phyloP scores from a whole-genome alignment of 2,329 filamentous ascomycete genomes.

The Neofusicoccum kwambonambiense region DNA sequence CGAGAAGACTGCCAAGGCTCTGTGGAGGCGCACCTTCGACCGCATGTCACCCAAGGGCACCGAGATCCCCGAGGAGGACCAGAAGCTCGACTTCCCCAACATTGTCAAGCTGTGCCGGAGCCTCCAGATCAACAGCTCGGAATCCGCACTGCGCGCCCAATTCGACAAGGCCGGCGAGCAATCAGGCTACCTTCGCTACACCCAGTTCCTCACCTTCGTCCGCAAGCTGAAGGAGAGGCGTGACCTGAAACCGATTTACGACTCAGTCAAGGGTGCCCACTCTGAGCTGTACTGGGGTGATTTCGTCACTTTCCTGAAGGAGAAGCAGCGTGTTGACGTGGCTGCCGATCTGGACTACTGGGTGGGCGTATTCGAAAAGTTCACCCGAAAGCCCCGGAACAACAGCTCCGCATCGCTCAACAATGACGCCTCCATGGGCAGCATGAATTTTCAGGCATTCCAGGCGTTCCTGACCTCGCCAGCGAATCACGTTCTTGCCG shows the following conservation, averaged over 20 bases:
- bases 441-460: constrained; percentile 78
- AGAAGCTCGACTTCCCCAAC: constrained; percentile 72
- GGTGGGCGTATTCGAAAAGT: constrained; percentile 70
- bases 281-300: constrained; percentile 66
- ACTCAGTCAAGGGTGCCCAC: constrained; percentile 56
- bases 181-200: constrained; percentile 69
- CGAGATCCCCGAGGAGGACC: constrained; percentile 56
- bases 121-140: constrained; percentile 87
- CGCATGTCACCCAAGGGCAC: constrained; percentile 58
- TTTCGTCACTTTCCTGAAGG: constrained; percentile 73
- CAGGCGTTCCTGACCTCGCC: constrained; percentile 51
- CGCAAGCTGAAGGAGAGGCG: constrained; percentile 77
- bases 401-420: constrained; percentile 5
- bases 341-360: constrained; percentile 64
- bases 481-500: constrained; percentile 65
- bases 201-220: constrained; percentile 82
- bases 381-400: constrained; percentile 43
- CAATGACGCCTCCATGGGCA: constrained; percentile 42
- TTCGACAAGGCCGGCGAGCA: constrained; percentile 71
- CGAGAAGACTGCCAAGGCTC: constrained; percentile 76
- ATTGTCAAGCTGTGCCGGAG: constrained; percentile 83
- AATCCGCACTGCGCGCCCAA: constrained; percentile 67
- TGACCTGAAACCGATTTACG: constrained; percentile 76
- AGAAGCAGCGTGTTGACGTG: constrained; percentile 74
- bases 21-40: constrained; percentile 84